phyloP scores from a whole-genome alignment of 2,329 filamentous ascomycete genomes.

The Cercospora beticola region DNA sequence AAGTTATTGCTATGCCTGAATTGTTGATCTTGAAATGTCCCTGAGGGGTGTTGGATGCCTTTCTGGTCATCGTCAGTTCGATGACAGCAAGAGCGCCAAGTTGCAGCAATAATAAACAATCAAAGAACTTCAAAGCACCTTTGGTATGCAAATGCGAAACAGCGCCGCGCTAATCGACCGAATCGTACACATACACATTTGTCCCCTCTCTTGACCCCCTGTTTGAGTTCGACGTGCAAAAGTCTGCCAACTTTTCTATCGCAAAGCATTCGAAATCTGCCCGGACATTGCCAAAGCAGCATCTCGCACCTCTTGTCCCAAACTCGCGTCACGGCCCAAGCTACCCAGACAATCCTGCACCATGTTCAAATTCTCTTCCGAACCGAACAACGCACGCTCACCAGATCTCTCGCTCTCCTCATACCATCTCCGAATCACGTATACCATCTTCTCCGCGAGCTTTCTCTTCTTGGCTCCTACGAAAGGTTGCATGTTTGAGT shows the following conservation, averaged over 20 bases:
- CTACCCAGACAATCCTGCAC: constrained; percentile 35
- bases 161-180: constrained; percentile 19
- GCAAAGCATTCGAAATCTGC: constrained; percentile 19
- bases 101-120: not conserved
- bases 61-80: not conserved
- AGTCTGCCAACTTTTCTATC: constrained; percentile 6
- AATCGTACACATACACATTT: not conserved
- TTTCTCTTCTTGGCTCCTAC: constrained; percentile 54
- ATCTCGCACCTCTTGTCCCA: constrained; percentile 27
- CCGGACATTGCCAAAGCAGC: constrained; percentile 25
- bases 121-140: not conserved
- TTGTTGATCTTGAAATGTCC: not conserved
- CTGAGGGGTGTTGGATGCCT: not conserved
- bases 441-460: constrained; percentile 62
- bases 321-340: constrained; percentile 27
- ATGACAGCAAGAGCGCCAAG: not conserved
- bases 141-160: constrained; percentile 5
- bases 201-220: not conserved
- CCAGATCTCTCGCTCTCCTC: constrained; percentile 56
- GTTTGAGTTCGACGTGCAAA: not conserved
- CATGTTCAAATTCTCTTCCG: constrained; percentile 56
- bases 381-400: constrained; percentile 57
- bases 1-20: too few relatives aligned
- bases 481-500: constrained; percentile 66
- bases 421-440: constrained; percentile 62